Conservation (phyloP, 2,329 filamentous ascomycete genomes). For the Stromatinia cepivora region DNA sequence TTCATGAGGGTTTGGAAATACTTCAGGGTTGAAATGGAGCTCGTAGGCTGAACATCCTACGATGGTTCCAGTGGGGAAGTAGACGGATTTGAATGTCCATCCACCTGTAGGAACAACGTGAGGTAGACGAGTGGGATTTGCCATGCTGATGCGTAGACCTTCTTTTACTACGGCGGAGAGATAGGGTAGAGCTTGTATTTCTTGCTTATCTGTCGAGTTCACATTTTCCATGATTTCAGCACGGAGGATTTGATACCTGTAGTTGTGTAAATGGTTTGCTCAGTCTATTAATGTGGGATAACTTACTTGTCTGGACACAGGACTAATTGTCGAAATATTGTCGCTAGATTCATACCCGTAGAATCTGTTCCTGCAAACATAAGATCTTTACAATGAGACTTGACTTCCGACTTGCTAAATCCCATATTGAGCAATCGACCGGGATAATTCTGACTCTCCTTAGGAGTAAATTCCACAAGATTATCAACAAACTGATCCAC, state of each 20-base stretch:
- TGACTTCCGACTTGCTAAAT: slow-evolving; percentile 47
- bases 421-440: slow-evolving; percentile 49
- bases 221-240: slow-evolving; percentile 40
- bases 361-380: slow-evolving; percentile 57
- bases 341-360: slow-evolving; percentile 52
- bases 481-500: slow-evolving; percentile 48
- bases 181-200: slow-evolving; percentile 45
- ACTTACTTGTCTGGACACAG: slow-evolving; percentile 46
- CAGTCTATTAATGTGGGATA: background rate
- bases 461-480: slow-evolving; percentile 41
- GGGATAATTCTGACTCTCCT: slow-evolving; percentile 48
- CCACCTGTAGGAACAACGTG: slow-evolving; percentile 46
- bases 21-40: slow-evolving; percentile 48
- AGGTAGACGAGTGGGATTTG: slow-evolving; percentile 53
- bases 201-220: slow-evolving; percentile 34
- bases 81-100: slow-evolving; percentile 35
- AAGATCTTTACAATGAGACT: slow-evolving; percentile 54
- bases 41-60: slow-evolving; percentile 49
- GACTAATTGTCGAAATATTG: slow-evolving; percentile 48
- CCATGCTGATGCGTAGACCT: slow-evolving; percentile 51
- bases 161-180: slow-evolving; percentile 52
- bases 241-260: slow-evolving; percentile 42
- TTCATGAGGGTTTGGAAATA: slow-evolving; percentile 46
- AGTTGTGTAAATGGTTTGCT: background rate
- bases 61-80: slow-evolving; percentile 47